These are phyloP conservation scores for Neonothopanus nambi DNA, from an alignment of 1,284 basidiomycete genomes.

Conservation along the genomic window DNA sequence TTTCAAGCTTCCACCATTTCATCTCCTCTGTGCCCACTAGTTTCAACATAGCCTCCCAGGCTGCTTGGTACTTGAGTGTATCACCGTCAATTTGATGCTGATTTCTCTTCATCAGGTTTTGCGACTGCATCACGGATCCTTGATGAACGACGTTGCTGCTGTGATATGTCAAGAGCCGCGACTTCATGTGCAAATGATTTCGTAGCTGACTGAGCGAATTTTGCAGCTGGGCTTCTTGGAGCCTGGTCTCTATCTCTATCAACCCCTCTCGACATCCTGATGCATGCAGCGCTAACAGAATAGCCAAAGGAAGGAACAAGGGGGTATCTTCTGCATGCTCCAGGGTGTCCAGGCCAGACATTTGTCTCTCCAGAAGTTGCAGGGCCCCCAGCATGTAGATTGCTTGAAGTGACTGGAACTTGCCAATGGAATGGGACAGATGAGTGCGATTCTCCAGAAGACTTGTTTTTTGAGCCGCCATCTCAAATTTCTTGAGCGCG, in stretches of 20 bases:
- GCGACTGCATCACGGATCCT: neutral
- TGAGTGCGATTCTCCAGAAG: neutral
- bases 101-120: constrained; percentile 1
- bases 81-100: constrained; percentile 4
- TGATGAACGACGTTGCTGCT: constrained; percentile 5
- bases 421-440: neutral
- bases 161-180: constrained; percentile 5
- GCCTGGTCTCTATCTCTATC: neutral
- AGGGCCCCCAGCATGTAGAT: too few relatives aligned
- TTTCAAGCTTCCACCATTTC: neutral
- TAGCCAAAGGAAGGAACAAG: too few relatives aligned
- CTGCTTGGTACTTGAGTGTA: neutral
- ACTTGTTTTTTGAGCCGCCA: neutral
- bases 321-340: too few relatives aligned
- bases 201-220: neutral
- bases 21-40: neutral
- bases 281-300: too few relatives aligned
- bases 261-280: neutral
- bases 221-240: constrained; percentile 5
- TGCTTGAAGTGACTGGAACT: too few relatives aligned
- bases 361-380: too few relatives aligned
- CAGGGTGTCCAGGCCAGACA: too few relatives aligned
- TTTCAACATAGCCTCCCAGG: neutral
- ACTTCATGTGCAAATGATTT: constrained; percentile 5
- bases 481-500: neutral